Base-by-base conservation (phyloP, 352 stramenopile species). In the Phytophthora agathidicida region DNA sequence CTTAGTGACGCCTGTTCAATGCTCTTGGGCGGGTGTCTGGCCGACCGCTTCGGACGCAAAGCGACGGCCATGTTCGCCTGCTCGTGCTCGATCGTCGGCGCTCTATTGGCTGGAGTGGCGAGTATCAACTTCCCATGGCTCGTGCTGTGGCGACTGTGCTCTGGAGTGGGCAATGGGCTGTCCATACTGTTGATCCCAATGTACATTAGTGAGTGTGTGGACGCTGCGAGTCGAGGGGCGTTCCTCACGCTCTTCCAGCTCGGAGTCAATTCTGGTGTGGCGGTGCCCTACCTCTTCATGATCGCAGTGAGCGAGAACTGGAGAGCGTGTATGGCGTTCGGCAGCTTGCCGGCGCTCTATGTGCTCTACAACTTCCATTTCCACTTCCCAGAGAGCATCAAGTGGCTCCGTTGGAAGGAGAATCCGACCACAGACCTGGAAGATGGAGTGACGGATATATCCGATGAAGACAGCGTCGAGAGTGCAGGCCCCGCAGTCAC, bases 131-230 rank as follows among this genome's bases (percentile, higher is more conserved):
- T 87, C 53, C 54, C 51, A 33, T 84, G 67, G 73, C 75, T 94
- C 11, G 73, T 90, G 32, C 26, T 84, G 23, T 93, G 81, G 82
- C 72, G 86, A 20, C 68, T 95, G 23, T 83, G 75, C 60, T 78
- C 80, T 1, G 86, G 86, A 43, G 71, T 95, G 14, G 83, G 86
- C 50, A 95, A 95, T 23, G 86, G 83, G 1, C 65, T 95, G 53
- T 95, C 83, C 11, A 95, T 95, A 33, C 54, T 95, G 28, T 62
- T 95, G 30, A 65, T 95, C n/a, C 86, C 86, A 28, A 95, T 95
- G 86, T 96, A 94, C 71, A 94, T 94, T 27, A 93, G 84, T 43
- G 86, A 95, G 50, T 91, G 80, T 37, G 78, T 93, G 14, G 73
- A 89, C 49, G 72, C 80, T 33, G 56, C 74, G 5, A 80, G 71